These are phyloP conservation scores for Coriaria nepalensis DNA, from an alignment of 306 rosid species.

Conservation along the genomic window DNA sequence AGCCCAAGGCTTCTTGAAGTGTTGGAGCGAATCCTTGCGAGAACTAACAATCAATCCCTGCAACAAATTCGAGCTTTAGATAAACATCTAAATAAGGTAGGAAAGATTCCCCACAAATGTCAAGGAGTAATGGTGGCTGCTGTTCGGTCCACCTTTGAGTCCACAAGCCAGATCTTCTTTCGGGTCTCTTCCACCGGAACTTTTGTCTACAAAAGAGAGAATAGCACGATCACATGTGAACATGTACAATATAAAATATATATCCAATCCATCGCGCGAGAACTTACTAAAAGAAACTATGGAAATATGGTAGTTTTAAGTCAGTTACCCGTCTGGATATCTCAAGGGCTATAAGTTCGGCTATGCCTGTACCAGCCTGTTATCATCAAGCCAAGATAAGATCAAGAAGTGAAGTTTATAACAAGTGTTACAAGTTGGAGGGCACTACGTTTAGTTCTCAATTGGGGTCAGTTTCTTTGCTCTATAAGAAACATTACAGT, in stretches of 20 bases:
- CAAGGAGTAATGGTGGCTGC: too few species aligned
- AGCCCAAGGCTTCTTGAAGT: constrained; percentile 94
- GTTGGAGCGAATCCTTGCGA: constrained; percentile 68
- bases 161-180: constrained; percentile 88
- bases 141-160: constrained; percentile 50
- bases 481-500: too few species aligned
- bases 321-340: constrained; percentile 48
- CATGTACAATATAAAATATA: neutral
- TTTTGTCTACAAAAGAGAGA: constrained; percentile 35
- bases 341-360: constrained; percentile 92
- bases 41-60: constrained; percentile 88
- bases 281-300: too few species aligned
- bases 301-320: neutral
- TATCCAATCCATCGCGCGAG: constrained; percentile 1
- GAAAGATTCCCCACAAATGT: too few species aligned
- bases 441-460: too few species aligned
- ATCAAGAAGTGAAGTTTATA: too few species aligned
- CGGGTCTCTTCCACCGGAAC: constrained; percentile 65
- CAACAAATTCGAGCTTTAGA: constrained; percentile 7
- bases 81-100: neutral
- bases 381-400: constrained; percentile 11
- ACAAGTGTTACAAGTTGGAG: too few species aligned
- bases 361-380: constrained; percentile 95
- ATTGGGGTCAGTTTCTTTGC: too few species aligned
- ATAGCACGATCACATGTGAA: neutral